A percentile compares a stretch with the other conserved stretches of the same genome.
phyloP scores from a whole-genome alignment of 2,329 filamentous ascomycete genomes.

The Ambrosiella beaveri region DNA sequence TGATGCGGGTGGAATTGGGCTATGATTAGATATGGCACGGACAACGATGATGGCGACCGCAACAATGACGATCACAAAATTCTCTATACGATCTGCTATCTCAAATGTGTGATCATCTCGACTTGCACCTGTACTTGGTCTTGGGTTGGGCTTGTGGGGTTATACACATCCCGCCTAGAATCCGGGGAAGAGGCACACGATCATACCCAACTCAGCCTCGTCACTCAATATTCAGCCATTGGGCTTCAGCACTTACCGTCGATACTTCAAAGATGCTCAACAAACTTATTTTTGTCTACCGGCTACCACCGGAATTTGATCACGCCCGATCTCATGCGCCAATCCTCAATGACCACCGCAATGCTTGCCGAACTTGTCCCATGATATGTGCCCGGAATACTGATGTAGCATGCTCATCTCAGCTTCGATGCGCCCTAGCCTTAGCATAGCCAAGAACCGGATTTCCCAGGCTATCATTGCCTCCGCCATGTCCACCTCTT shows the following conservation, averaged over 20 bases:
- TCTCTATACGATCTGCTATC: background rate
- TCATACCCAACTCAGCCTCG: no score
- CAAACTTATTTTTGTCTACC: background rate
- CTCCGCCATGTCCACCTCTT: conserved; percentile 25
- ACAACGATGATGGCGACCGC: background rate
- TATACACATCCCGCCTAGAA: no score
- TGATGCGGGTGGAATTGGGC: background rate
- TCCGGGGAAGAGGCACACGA: no score
- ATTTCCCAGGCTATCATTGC: conserved; percentile 30
- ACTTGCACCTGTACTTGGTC: no score
- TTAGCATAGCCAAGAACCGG: conserved; percentile 19
- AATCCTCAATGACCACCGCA: background rate
- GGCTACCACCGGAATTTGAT: background rate
- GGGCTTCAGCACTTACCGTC: background rate
- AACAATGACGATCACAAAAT: background rate
- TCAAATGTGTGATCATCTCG: background rate
- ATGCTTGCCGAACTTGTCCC: background rate
- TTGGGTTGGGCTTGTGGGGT: no score
- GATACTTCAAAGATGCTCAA: background rate
- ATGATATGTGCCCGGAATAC: background rate
- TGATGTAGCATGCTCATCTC: background rate
- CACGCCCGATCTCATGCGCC: background rate
- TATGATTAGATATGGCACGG: background rate
- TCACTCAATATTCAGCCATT: no score
- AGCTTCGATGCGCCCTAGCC: conserved; percentile 12